These are phyloP conservation scores for Phytophthora crassamura DNA, from an alignment of 352 stramenopile genomes.

Conservation along the genomic window DNA sequence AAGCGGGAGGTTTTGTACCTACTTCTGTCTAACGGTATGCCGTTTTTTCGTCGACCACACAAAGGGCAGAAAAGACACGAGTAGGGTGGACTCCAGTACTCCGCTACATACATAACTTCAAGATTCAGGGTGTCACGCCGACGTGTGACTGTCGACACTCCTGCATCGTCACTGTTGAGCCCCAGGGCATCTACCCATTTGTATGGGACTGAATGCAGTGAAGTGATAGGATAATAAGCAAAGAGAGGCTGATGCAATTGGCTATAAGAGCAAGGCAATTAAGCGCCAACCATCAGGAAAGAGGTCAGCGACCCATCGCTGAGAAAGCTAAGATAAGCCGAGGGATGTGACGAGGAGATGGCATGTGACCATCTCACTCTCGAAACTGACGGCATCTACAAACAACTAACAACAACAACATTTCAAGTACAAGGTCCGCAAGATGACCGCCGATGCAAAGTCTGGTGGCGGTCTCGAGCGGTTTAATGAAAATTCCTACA, in stretches of 20 bases:
- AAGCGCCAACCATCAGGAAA: background rate
- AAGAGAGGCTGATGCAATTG: no score
- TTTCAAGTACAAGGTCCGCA: conserved; percentile 8
- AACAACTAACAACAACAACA: background rate
- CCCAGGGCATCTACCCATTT: background rate
- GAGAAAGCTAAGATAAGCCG: background rate
- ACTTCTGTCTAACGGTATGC: no score
- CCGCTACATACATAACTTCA: no score
- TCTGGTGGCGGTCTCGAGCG: conserved; percentile 4
- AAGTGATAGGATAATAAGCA: background rate
- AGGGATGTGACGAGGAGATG: conserved; percentile 10
- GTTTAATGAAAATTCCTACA: conserved; percentile 24
- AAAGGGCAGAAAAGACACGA: no score
- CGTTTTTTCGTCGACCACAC: no score
- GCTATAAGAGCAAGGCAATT: no score
- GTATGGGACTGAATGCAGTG: background rate
- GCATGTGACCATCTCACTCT: conserved; percentile 4
- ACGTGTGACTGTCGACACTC: no score
- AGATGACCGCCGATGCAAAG: conserved; percentile 20
- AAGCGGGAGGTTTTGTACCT: no score
- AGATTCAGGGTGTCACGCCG: no score
- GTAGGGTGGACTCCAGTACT: no score
- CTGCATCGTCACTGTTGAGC: no score
- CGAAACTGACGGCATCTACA: conserved; percentile 13
- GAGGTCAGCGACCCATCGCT: background rate